Evolutionary conservation across 1,139 yeast species (phyloP), one percentile per base, ranked within the genome.

Genomic region (Arxiozyma bovina): DNA sequence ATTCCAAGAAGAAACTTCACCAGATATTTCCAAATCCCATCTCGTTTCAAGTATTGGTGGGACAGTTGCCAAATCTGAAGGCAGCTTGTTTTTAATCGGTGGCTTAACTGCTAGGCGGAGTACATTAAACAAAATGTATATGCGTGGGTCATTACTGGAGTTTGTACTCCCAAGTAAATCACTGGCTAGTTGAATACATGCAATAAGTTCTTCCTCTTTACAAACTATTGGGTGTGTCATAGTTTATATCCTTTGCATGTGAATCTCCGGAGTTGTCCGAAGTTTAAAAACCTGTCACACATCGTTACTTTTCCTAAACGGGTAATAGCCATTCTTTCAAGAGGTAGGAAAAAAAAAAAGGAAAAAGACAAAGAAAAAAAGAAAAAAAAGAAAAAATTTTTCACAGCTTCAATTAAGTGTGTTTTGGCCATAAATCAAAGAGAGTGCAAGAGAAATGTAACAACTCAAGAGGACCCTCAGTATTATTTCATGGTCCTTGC

Each of bases 81-180:
- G 67, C 11, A 59, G 60, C 12, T 58, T 63, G 12, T 45, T 62
- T 12, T 53, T 65, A 1, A 51, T 64, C 12, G 68, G 68, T 6
- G 68, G 68, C 7, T 22, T 61, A 1, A 54, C 60, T 17, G 53
- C 60, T 15, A 54, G 56, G 20, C 54, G 61, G 40, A 45, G 48
- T 1, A 50, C 54, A 12, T 21, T 57, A 15, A 52, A 58, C 7
- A 58, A 54, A 17, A 44, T 58, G 17, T 59, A 62, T 45, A 45
- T 65, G 42, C 59, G 67, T 34, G 67, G 68, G 7, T 60, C 67
- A 1, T 43, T 65, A 11, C 27, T 63, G 27, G 61, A 61, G 43
- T 63, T 63, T 43, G 59, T 63, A 3, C 54, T 65, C 11, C 68
- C 68, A 5, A 55, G 64, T 11, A 57, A 60, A 34, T 57, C 58